Conservation (phyloP, 1,139 yeast genomes). For the Pneumocystis wakefieldiae region DNA sequence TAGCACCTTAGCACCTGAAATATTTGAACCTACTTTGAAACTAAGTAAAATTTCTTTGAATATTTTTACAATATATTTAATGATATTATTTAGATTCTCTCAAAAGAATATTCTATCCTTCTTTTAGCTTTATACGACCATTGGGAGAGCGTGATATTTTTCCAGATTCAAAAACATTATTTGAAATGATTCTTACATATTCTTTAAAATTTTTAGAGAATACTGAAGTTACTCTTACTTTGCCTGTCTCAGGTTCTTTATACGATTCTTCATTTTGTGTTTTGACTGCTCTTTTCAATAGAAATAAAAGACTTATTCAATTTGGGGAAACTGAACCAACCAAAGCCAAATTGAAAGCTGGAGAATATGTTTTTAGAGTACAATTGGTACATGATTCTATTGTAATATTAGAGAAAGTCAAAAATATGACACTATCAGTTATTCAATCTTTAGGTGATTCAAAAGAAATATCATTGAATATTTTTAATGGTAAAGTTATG, state of each 20-base stretch:
- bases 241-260: slow-evolving; percentile 9
- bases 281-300: slow-evolving; percentile 9
- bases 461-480: slow-evolving; percentile 8
- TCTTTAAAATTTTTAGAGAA: slow-evolving; percentile 5
- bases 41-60: slow-evolving; percentile 3
- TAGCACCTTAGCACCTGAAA: slow-evolving; percentile 4
- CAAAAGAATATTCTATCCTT: slow-evolving; percentile 7
- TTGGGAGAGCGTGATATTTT: slow-evolving; percentile 12
- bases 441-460: slow-evolving; percentile 5
- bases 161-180: slow-evolving; percentile 9
- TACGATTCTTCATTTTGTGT: slow-evolving; percentile 12
- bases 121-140: slow-evolving; percentile 5
- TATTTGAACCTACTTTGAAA: slow-evolving; percentile 9
- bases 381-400: slow-evolving; percentile 8
- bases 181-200: slow-evolving; percentile 9
- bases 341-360: slow-evolving; percentile 8
- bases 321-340: slow-evolving; percentile 9
- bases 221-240: slow-evolving; percentile 4
- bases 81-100: not conserved
- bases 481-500: slow-evolving; percentile 3
- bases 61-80: not conserved
- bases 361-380: slow-evolving; percentile 5
- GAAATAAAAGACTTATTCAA: slow-evolving; percentile 9
- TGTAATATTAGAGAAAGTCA: slow-evolving; percentile 6
- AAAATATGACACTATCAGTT: slow-evolving; percentile 5